Percentiles rank a stretch among this genome's conserved stretches.
Evolutionary conservation across 2,329 filamentous ascomycete species (phyloP).

Genomic region (Alternaria alternata): DNA sequence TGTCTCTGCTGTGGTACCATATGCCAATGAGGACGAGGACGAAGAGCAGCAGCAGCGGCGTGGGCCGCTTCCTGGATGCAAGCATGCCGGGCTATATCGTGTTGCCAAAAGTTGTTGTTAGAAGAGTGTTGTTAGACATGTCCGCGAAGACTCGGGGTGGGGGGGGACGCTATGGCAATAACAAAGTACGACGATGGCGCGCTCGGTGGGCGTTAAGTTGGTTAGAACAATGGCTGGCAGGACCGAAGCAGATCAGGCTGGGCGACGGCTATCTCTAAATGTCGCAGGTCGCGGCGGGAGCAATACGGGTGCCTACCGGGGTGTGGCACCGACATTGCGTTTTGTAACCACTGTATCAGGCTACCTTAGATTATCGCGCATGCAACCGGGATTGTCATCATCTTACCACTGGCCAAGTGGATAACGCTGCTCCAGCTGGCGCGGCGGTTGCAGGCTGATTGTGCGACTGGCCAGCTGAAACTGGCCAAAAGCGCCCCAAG

Average conservation of each 20-base stretch:
- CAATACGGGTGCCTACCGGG: constrained; percentile 16
- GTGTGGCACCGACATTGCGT: constrained; percentile 24
- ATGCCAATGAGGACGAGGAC: constrained; percentile 37
- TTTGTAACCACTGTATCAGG: constrained; percentile 34
- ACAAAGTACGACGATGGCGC: background rate
- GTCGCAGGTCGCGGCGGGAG: constrained; percentile 23
- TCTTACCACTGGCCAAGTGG: constrained; percentile 13
- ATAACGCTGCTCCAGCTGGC: background rate
- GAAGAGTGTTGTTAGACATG: constrained; percentile 33
- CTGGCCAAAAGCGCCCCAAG: background rate
- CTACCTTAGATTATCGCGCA: constrained; percentile 23
- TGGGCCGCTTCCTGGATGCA: constrained; percentile 42
- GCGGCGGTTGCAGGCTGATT: constrained; percentile 6
- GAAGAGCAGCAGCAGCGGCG: constrained; percentile 40
- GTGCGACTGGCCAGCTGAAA: background rate
- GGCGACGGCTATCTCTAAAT: constrained; percentile 25
- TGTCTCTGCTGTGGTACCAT: constrained; percentile 39
- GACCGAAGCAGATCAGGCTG: constrained; percentile 14
- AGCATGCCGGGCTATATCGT: constrained; percentile 35
- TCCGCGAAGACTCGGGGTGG: constrained; percentile 11
- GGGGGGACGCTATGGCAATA: constrained; percentile 5
- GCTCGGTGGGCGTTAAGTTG: background rate
- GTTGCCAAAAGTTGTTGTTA: constrained; percentile 16
- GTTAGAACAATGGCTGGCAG: constrained; percentile 15
- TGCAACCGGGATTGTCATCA: constrained; percentile 14